Percentiles rank a stretch among this genome's conserved stretches.
Conservation (phyloP, 805 yeast genomes). For the Cyberlindnera lachancei region DNA sequence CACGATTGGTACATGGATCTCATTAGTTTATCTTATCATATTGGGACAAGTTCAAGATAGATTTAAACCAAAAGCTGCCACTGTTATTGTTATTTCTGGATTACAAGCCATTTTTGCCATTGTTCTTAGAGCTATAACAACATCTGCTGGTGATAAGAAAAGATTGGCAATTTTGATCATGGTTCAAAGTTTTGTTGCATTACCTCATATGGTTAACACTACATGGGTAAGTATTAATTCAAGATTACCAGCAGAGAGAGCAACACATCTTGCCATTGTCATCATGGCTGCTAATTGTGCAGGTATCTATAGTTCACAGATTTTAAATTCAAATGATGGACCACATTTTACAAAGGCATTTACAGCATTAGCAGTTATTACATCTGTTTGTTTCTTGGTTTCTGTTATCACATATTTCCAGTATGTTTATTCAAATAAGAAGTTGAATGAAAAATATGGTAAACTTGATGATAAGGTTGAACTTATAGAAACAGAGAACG, state of each 20-base stretch:
- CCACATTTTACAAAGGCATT: neutral
- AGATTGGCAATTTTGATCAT: neutral
- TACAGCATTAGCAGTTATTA: neutral
- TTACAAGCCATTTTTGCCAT: neutral
- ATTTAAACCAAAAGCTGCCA: neutral
- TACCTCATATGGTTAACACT: neutral
- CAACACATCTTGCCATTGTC: slow-evolving; percentile 1
- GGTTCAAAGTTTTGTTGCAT: neutral
- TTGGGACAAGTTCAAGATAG: neutral
- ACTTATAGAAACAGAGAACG: neutral
- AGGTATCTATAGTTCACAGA: slow-evolving; percentile 2
- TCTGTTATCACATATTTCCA: neutral
- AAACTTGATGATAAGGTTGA: neutral
- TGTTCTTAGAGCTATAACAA: neutral
- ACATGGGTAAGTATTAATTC: neutral
- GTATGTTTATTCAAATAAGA: neutral
- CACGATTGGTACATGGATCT: slow-evolving; percentile 2
- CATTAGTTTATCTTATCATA: neutral
- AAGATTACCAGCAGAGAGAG: slow-evolving; percentile 3
- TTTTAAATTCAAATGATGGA: slow-evolving; percentile 1
- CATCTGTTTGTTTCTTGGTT: neutral
- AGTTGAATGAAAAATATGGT: neutral
- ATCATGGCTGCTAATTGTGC: slow-evolving; percentile 5
- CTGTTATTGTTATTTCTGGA: neutral
- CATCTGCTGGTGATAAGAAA: neutral